Conservation (phyloP, 495 filamentous ascomycete genomes). For the Lophiostoma macrostomum region DNA sequence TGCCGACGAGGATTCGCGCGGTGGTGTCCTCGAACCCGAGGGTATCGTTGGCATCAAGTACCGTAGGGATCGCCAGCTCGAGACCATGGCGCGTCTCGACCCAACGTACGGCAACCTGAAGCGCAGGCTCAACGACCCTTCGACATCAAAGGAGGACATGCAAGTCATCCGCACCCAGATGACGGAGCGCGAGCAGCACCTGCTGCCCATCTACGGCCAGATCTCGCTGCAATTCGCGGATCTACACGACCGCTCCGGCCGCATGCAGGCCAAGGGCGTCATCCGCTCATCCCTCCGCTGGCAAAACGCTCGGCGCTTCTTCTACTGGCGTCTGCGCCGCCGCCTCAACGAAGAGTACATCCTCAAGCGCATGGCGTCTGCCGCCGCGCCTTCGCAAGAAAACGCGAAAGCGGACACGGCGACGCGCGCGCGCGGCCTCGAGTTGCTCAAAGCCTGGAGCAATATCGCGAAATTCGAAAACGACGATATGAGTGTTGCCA, state of each 20-base stretch:
- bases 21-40: conserved; percentile 96
- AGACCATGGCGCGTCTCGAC: conserved; percentile 96
- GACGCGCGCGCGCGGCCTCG: conserved; percentile 61
- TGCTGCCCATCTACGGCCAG: conserved; percentile 89
- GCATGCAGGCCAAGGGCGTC: conserved; percentile 95
- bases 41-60: conserved; percentile 99
- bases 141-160: conserved; percentile 67
- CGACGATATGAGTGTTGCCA: conserved; percentile 78
- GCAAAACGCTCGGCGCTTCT: conserved; percentile 92
- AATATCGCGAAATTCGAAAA: conserved; percentile 67
- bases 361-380: conserved; percentile 75
- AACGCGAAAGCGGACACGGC: conserved; percentile 40
- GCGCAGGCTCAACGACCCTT: conserved; percentile 65
- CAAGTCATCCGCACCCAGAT: conserved; percentile 80
- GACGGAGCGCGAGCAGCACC: conserved; percentile 78
- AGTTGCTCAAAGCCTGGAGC: conserved; percentile 73
- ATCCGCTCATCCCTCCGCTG: conserved; percentile 82
- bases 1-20: conserved; percentile 90
- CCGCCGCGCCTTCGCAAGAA: conserved; percentile 39
- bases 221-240: conserved; percentile 94
- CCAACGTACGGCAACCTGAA: conserved; percentile 76
- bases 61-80: conserved; percentile 92
- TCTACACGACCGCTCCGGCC: conserved; percentile 92
- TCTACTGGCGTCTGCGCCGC: conserved; percentile 99
- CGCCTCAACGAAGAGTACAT: conserved; percentile 95